phyloP scores from a whole-genome alignment of 108 stramenopile genomes.

The Cyclostephanos tholiformis region DNA sequence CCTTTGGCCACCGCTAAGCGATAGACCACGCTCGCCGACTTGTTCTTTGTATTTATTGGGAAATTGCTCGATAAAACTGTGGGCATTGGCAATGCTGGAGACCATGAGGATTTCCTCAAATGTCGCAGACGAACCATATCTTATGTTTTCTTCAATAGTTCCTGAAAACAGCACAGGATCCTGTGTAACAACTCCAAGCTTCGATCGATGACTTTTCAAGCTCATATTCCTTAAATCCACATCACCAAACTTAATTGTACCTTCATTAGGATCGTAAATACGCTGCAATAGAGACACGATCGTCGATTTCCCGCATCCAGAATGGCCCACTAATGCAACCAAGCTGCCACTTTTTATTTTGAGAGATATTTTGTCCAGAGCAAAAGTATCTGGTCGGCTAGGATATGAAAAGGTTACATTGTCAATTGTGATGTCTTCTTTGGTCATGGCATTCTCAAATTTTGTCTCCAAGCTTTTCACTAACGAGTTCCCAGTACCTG shows the following conservation, averaged over 20 bases:
- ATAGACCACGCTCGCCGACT: constrained; percentile 77
- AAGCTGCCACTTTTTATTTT: constrained; percentile 78
- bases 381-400: constrained; percentile 74
- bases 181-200: constrained; percentile 94
- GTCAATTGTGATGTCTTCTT: constrained; percentile 43
- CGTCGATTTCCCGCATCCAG: constrained; percentile 91
- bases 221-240: constrained; percentile 73
- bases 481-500: constrained; percentile 64
- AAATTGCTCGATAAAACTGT: constrained; percentile 76
- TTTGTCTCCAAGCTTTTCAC: constrained; percentile 29
- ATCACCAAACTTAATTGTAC: constrained; percentile 82
- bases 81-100: constrained; percentile 91
- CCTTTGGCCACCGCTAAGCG: constrained; percentile 89
- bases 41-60: constrained; percentile 89
- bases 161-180: constrained; percentile 82
- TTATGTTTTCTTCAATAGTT: constrained; percentile 91
- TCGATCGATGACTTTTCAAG: constrained; percentile 65
- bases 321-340: constrained; percentile 91
- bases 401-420: constrained; percentile 93
- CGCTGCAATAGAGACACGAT: constrained; percentile 89
- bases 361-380: constrained; percentile 73
- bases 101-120: constrained; percentile 80
- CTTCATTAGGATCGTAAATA: constrained; percentile 91
- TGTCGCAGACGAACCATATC: constrained; percentile 73
- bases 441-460: constrained; percentile 9